Conservation (phyloP, 306 rosid species). For the Mucuna pruriens region DNA sequence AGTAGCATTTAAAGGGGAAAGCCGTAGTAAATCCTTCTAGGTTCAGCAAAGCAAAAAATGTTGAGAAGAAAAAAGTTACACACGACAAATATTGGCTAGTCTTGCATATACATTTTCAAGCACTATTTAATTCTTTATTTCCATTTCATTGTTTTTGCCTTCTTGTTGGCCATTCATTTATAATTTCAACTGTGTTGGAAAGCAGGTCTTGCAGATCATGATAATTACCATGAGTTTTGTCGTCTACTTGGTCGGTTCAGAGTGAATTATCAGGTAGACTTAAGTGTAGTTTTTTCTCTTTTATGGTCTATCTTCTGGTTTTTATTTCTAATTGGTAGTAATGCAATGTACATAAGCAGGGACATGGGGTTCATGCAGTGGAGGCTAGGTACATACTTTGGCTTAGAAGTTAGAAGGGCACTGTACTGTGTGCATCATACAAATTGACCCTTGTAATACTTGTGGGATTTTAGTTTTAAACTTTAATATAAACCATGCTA, state of each 20-base stretch:
- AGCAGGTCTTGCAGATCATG: constrained; percentile 97
- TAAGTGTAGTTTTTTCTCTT: constrained; percentile 28
- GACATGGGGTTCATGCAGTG: constrained; percentile 37
- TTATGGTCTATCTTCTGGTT: constrained; percentile 23
- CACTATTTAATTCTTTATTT: constrained; percentile 22
- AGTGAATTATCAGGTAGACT: constrained; percentile 94
- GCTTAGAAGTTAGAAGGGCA: constrained; percentile 28
- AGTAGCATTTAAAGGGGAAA: constrained; percentile 18
- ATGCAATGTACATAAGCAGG: constrained; percentile 26
- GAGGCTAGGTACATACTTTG: constrained; percentile 34
- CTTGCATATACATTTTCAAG: constrained; percentile 16
- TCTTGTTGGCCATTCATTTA: constrained; percentile 36
- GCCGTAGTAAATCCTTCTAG: constrained; percentile 23
- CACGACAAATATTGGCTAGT: not conserved
- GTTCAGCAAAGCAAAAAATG: constrained; percentile 20
- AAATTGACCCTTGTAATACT: constrained; percentile 8
- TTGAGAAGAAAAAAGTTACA: constrained; percentile 13
- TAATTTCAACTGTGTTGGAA: constrained; percentile 33
- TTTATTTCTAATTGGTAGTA: constrained; percentile 34
- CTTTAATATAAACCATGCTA: not conserved
- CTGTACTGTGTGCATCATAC: constrained; percentile 14
- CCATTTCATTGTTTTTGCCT: not conserved
- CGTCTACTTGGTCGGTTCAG: constrained; percentile 98
- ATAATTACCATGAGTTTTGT: constrained; percentile 97
- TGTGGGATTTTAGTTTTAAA: constrained; percentile 14